Conservation (phyloP, 257 asterid genomes). For the Avicennia marina region DNA sequence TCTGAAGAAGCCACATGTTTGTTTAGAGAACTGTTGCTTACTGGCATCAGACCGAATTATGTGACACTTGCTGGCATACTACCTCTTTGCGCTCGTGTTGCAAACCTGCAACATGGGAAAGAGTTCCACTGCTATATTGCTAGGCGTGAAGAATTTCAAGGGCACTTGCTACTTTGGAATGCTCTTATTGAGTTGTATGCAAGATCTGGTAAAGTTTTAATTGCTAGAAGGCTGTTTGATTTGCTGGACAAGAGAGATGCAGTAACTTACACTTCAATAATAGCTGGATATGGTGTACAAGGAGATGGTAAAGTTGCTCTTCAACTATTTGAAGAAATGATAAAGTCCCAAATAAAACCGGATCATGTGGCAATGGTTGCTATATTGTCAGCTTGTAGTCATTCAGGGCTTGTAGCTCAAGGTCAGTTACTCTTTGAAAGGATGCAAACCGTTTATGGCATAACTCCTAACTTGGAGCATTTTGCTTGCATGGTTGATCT, state of each 20-base stretch:
- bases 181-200: conserved; percentile 76
- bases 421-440: conserved; percentile 52
- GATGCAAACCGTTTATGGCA: conserved; percentile 49
- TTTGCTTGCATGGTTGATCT: conserved; percentile 84
- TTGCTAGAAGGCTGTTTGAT: conserved; percentile 62
- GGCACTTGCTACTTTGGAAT: conserved; percentile 58
- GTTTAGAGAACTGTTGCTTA: conserved; percentile 55
- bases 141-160: conserved; percentile 44
- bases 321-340: conserved; percentile 63
- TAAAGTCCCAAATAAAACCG: conserved; percentile 47
- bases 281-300: conserved; percentile 73
- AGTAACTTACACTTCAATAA: conserved; percentile 79
- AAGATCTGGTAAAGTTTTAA: conserved; percentile 61
- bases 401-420: conserved; percentile 67
- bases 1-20: conserved; percentile 66
- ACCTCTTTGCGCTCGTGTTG: conserved; percentile 78
- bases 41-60: conserved; percentile 52
- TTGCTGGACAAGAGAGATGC: conserved; percentile 56
- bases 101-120: conserved; percentile 72
- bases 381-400: conserved; percentile 79
- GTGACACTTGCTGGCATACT: conserved; percentile 81
- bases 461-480: conserved; percentile 64
- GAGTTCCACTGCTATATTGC: conserved; percentile 72
- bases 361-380: conserved; percentile 74
- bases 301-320: conserved; percentile 68